Conservation (phyloP, 495 filamentous ascomycete genomes). For the Durotheca rogersii region DNA sequence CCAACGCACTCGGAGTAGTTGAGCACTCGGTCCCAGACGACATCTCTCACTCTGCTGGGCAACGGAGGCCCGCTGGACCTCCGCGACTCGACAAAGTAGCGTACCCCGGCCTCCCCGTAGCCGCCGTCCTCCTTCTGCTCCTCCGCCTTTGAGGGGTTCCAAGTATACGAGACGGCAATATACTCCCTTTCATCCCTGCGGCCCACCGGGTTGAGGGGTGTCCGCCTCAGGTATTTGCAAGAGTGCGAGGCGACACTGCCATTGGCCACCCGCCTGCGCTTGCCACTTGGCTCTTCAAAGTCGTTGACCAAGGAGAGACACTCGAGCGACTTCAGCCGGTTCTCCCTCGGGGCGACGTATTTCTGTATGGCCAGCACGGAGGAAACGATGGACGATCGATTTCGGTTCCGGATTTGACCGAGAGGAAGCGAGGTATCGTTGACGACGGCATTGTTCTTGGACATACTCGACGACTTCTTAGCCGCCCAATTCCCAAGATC, state of each 20-base stretch:
- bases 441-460: constrained; percentile 29
- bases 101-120: constrained; percentile 2
- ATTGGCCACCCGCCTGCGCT: constrained; percentile 28
- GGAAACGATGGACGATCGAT: constrained; percentile 22
- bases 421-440: constrained; percentile 35
- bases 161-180: constrained; percentile 37
- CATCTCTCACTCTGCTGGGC: constrained; percentile 28
- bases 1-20: constrained; percentile 27
- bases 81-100: constrained; percentile 28
- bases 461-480: constrained; percentile 28
- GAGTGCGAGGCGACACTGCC: constrained; percentile 20
- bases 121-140: constrained; percentile 23
- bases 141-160: constrained; percentile 31
- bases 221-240: constrained; percentile 25
- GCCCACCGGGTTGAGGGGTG: constrained; percentile 23
- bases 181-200: constrained; percentile 22
- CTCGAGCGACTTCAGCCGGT: constrained; percentile 33
- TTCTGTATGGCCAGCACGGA: constrained; percentile 31
- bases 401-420: constrained; percentile 30
- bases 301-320: constrained; percentile 30
- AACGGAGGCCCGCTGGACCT: constrained; percentile 24
- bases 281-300: constrained; percentile 27
- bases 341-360: constrained; percentile 25
- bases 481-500: constrained; percentile 4
- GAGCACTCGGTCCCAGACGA: constrained; percentile 28